These are phyloP conservation scores for Solanum chmielewskii DNA, from an alignment of 257 asterid species.

Conservation along the genomic window DNA sequence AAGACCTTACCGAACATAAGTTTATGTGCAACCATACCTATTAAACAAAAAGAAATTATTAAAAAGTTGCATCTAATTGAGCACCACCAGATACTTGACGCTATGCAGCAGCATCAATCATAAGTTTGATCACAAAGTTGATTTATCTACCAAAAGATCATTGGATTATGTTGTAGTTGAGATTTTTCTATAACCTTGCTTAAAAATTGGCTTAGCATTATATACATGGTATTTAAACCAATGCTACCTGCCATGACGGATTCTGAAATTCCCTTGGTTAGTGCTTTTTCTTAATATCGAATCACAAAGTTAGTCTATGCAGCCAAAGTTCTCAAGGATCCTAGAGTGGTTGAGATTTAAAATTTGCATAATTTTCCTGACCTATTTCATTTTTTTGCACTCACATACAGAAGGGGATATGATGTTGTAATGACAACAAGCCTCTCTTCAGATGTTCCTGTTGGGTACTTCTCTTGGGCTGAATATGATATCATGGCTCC, in stretches of 20 bases:
- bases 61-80: neutral
- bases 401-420: conserved; percentile 56
- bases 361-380: neutral
- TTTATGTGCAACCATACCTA: neutral
- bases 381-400: neutral
- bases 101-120: neutral
- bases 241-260: neutral
- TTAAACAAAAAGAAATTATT: neutral
- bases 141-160: neutral
- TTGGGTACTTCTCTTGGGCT: conserved; percentile 98
- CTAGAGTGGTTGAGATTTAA: neutral
- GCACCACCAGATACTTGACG: neutral
- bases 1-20: neutral
- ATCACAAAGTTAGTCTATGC: neutral
- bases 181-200: neutral
- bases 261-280: neutral
- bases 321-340: neutral
- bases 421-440: conserved; percentile 87
- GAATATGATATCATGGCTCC: conserved; percentile 98
- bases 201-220: neutral
- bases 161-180: neutral
- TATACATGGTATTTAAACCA: neutral
- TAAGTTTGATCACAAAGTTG: neutral
- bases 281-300: neutral
- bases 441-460: conserved; percentile 98